Conservation (phyloP, 768 basidiomycete genomes). For the Russula sp. region DNA sequence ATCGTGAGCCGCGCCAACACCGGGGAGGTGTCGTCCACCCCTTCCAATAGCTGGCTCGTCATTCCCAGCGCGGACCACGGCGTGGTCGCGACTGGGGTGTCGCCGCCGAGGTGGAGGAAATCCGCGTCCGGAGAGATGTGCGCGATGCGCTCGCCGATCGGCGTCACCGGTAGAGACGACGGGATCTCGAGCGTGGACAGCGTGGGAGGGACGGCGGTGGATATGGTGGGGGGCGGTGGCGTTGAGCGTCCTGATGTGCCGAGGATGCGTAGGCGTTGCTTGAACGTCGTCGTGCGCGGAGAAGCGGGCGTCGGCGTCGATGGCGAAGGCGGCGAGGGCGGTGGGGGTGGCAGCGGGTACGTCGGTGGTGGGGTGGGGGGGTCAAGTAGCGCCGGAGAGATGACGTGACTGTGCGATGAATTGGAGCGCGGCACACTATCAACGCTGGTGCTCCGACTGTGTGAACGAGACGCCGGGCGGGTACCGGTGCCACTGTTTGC, state of each 20-base stretch:
- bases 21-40: background rate
- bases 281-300: conserved; percentile 32
- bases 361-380: conserved; percentile 41
- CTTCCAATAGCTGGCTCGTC: background rate
- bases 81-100: conserved; percentile 8
- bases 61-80: background rate
- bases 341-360: conserved; percentile 37
- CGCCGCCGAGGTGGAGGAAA: conserved; percentile 44
- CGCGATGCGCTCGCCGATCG: conserved; percentile 62
- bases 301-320: conserved; percentile 20
- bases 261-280: conserved; percentile 60
- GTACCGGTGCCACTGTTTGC: conserved; percentile 31
- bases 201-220: conserved; percentile 18
- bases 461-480: conserved; percentile 34
- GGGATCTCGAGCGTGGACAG: conserved; percentile 27
- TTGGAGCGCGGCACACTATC: conserved; percentile 27
- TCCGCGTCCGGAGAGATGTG: conserved; percentile 47
- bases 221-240: conserved; percentile 30
- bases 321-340: conserved; percentile 23
- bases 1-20: background rate
- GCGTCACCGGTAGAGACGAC: conserved; percentile 35
- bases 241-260: conserved; percentile 38
- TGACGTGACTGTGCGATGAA: conserved; percentile 38
- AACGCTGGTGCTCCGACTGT: conserved; percentile 28
- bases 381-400: conserved; percentile 37